phyloP scores from a whole-genome alignment of 768 basidiomycete species.

The Daedaleopsis sinensis region DNA sequence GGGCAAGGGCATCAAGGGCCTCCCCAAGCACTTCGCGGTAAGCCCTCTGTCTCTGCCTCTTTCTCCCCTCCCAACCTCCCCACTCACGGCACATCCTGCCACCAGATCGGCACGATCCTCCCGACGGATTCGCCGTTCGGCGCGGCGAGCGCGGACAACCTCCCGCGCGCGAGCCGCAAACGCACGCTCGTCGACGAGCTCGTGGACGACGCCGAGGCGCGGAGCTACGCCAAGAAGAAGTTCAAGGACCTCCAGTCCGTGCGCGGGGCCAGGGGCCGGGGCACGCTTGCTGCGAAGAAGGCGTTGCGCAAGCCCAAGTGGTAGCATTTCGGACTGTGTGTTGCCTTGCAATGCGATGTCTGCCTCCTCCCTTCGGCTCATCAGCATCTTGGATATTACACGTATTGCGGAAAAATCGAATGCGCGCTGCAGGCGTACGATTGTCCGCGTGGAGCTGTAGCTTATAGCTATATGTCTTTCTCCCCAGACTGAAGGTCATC shows the following conservation, averaged over 20 bases:
- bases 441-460: too few relatives aligned
- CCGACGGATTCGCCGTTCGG: slow-evolving; percentile 75
- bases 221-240: slow-evolving; percentile 89
- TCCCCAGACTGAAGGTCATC: too few relatives aligned
- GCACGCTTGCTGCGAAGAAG: slow-evolving; percentile 68
- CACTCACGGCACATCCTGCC: too few relatives aligned
- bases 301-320: slow-evolving; percentile 68
- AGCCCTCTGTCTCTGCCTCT: slow-evolving; percentile 29
- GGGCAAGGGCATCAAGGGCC: slow-evolving; percentile 79
- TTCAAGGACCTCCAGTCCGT: slow-evolving; percentile 76
- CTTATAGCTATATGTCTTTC: too few relatives aligned
- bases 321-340: slow-evolving; percentile 36
- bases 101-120: slow-evolving; percentile 79
- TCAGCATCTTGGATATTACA: too few relatives aligned
- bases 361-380: too few relatives aligned
- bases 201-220: slow-evolving; percentile 84
- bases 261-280: slow-evolving; percentile 68
- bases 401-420: too few relatives aligned
- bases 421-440: too few relatives aligned
- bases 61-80: not conserved
- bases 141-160: slow-evolving; percentile 67
- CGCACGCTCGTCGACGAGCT: slow-evolving; percentile 87
- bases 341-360: too few relatives aligned
- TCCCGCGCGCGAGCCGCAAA: slow-evolving; percentile 70
- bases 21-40: slow-evolving; percentile 92